These are phyloP conservation scores for Gastroboletus turbinatus DNA, from an alignment of 1,284 basidiomycete genomes.

Conservation along the genomic window DNA sequence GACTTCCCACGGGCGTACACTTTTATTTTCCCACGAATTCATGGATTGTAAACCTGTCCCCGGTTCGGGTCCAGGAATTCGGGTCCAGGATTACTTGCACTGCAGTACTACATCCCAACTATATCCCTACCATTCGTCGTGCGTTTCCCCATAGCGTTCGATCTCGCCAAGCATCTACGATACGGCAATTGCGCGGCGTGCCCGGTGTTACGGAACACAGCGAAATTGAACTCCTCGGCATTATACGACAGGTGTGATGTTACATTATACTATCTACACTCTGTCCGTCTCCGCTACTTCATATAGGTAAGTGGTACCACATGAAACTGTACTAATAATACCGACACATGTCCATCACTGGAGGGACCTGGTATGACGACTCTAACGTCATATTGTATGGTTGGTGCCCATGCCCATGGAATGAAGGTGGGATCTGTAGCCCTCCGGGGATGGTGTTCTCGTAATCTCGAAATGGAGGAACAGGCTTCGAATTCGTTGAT, in stretches of 20 bases:
- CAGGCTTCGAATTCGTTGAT: neutral
- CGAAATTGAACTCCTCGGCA: neutral
- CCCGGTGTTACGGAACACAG: neutral
- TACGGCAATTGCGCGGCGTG: neutral
- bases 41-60: too few species aligned
- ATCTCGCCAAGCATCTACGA: neutral
- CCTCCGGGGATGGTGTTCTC: conserved; percentile 4
- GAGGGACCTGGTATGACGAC: neutral
- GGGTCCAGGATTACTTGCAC: too few species aligned
- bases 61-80: too few species aligned
- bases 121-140: too few species aligned
- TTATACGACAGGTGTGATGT: neutral
- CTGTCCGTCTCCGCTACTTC: too few species aligned
- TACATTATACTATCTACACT: neutral
- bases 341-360: neutral
- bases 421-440: conserved; percentile 3
- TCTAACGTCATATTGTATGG: conserved; percentile 6
- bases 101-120: neutral
- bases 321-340: conserved; percentile 2
- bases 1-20: too few species aligned
- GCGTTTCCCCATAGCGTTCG: too few species aligned
- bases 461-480: conserved; percentile 5
- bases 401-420: conserved; percentile 1
- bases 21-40: too few species aligned
- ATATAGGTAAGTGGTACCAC: neutral